These are phyloP conservation scores for Gomphus sp. DNA, from an alignment of 1,284 basidiomycete genomes.

Conservation along the genomic window DNA sequence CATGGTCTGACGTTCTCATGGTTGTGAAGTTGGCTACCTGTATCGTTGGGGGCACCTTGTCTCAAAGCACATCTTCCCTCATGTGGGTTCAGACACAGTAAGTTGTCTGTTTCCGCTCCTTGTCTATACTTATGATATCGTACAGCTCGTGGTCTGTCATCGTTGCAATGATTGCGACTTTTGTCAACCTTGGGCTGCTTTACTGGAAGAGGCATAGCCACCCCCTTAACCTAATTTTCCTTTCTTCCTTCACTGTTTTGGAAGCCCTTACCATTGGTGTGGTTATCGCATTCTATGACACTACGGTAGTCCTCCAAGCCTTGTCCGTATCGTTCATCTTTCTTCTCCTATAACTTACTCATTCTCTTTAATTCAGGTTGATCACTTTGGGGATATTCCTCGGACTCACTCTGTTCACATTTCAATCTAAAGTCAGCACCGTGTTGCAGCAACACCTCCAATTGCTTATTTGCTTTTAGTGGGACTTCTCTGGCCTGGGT, in stretches of 20 bases:
- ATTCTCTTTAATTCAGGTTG: slow-evolving; percentile 33
- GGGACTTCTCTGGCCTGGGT: slow-evolving; percentile 80
- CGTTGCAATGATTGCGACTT: slow-evolving; percentile 62
- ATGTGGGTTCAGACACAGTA: slow-evolving; percentile 67
- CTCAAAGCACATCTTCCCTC: slow-evolving; percentile 46
- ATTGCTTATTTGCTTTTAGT: slow-evolving; percentile 33
- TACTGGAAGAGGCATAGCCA: slow-evolving; percentile 86
- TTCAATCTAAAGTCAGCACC: slow-evolving; percentile 62
- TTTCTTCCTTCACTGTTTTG: slow-evolving; percentile 70
- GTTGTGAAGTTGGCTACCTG: slow-evolving; percentile 50
- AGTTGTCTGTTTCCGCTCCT: slow-evolving; percentile 15
- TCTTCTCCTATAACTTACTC: neutral
- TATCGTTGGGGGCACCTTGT: slow-evolving; percentile 57
- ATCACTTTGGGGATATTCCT: slow-evolving; percentile 85
- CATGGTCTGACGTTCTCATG: slow-evolving; percentile 2
- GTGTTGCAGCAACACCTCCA: neutral
- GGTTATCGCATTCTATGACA: slow-evolving; percentile 69
- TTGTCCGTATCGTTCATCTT: slow-evolving; percentile 37
- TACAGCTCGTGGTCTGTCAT: slow-evolving; percentile 65
- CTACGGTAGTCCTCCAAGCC: slow-evolving; percentile 75
- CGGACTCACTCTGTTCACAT: slow-evolving; percentile 79
- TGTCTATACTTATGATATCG: neutral
- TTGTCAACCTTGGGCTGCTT: slow-evolving; percentile 67
- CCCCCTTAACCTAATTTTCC: slow-evolving; percentile 71
- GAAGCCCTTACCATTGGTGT: slow-evolving; percentile 77